Conservation (phyloP, 1,139 yeast species). For the Kurtzmaniella quercitrusa region DNA sequence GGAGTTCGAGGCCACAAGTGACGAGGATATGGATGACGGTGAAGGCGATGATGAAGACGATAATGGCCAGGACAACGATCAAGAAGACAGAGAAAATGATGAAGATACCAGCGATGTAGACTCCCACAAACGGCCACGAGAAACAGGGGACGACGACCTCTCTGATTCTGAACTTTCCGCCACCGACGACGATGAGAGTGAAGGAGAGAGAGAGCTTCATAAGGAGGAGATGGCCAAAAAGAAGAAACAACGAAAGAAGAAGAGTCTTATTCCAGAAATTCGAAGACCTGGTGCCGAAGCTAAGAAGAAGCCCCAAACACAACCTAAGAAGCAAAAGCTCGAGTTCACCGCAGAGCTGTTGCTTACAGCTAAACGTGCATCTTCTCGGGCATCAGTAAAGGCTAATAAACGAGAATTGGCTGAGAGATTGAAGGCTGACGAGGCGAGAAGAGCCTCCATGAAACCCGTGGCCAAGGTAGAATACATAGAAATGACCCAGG, state of each 20-base stretch:
- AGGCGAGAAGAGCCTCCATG: conserved; percentile 54
- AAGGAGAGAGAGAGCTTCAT: conserved; percentile 63
- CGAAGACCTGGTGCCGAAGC: conserved; percentile 56
- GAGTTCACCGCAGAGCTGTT: conserved; percentile 43
- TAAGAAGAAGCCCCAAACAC: conserved; percentile 77
- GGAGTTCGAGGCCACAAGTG: conserved; percentile 54
- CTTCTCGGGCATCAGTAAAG: conserved; percentile 75
- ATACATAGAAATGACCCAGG: conserved; percentile 69
- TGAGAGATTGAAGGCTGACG: conserved; percentile 67
- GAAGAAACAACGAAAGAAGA: conserved; percentile 34
- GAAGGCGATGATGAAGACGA: conserved; percentile 12
- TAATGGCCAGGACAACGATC: conserved; percentile 6
- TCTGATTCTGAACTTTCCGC: conserved; percentile 52
- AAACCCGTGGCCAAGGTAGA: conserved; percentile 40
- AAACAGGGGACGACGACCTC: conserved; percentile 40
- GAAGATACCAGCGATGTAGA: conserved; percentile 13
- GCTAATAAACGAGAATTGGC: conserved; percentile 76
- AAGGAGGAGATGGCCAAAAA: conserved; percentile 44
- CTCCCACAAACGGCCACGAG: conserved; percentile 9
- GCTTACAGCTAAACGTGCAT: conserved; percentile 56
- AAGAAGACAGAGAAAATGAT: conserved; percentile 18
- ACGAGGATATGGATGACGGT: conserved; percentile 23
- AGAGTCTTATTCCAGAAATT: conserved; percentile 42
- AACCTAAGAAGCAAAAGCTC: conserved; percentile 14
- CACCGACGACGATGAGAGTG: conserved; percentile 54